Evolutionary conservation across 2,329 filamentous ascomycete species (phyloP), one percentile per base, ranked within the genome.

Genomic region (Achaetomium macrosporum): DNA sequence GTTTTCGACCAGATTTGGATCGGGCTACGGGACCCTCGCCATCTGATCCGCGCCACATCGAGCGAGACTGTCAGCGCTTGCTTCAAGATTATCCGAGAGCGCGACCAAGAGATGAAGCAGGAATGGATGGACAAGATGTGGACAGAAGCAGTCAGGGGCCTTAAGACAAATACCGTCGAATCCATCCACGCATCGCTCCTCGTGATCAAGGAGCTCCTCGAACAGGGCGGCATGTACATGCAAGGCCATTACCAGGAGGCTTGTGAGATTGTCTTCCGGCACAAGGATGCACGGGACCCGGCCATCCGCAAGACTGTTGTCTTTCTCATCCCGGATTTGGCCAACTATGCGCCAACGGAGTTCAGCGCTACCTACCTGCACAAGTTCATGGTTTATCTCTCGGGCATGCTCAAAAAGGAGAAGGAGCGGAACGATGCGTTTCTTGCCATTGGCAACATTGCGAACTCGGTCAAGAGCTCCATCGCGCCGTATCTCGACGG

Each of bases 201-300:
- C 17, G 90, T 95, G 1, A 79, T 97, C 63, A 95, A 92, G 68
- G 92, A 97, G 71, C 79, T 99, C 44, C 82, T 99, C 16, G 83
- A 93, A 58, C 92, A 96, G 67, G 93, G 93, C 49, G 91, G 90
- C 62, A 99, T 99, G 92, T 99, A 95, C 70, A 97, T 99, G 93
- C 90, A 96, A 64, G 88, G 91, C 37, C 84, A 91, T 66, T 99
- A 97, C 69, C 83, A 86, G 54, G 89, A 95, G 62, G 86, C 90
- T 11, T 97, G 92, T 67, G 93, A 99, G 57, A 91, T 93, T 58
- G 88, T 96, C 35, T 84, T 92, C 59, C 87, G 88, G 57, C 88
- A 95, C 68, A 95, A 95, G 69, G 93, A 99, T 62, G 90, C 97
- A 63, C 83, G 89, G 50, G 95, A 99, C 62, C 75, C 83, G 4